Evolutionary conservation across 441 rosid genomes (phyloP).

Genomic region (Jatropha multifida): DNA sequence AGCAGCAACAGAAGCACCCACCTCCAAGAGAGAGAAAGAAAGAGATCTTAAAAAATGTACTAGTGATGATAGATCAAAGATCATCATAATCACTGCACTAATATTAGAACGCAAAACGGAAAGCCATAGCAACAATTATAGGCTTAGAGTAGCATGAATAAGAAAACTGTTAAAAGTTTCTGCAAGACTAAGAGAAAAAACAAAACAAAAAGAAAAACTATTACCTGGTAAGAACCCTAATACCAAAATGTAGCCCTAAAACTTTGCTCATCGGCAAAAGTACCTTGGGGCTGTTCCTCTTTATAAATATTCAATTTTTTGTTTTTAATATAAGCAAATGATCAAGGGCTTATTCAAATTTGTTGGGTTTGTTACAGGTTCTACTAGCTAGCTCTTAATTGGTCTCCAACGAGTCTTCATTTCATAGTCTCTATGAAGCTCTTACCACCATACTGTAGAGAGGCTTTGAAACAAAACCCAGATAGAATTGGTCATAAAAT

Average conservation of each 20-base stretch:
- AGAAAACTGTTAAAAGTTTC: not conserved
- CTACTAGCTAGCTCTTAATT: not conserved
- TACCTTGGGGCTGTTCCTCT: not conserved
- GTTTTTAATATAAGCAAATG: not conserved
- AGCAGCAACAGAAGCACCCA: constrained; percentile 39
- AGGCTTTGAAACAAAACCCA: constrained; percentile 14
- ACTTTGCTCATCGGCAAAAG: not conserved
- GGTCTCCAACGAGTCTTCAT: not conserved
- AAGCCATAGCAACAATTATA: not conserved
- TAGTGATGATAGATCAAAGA: not conserved
- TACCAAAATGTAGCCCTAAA: constrained; percentile 8
- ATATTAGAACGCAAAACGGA: not conserved
- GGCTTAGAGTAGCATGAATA: constrained; percentile 3
- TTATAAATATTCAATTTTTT: not conserved
- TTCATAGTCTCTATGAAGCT: not conserved
- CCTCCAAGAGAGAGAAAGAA: constrained; percentile 10
- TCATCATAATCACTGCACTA: not conserved
- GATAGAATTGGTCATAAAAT: constrained; percentile 29
- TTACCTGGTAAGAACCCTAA: constrained; percentile 11
- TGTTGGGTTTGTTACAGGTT: not conserved
- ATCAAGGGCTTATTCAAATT: not conserved
- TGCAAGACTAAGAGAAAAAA: not conserved
- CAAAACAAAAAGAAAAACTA: not conserved
- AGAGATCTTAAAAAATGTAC: not conserved
- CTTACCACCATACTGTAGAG: not conserved